A percentile compares a stretch with the other conserved stretches of the same genome.
Evolutionary conservation across 306 rosid species (phyloP).

Genomic region (Gastrolobium villosum): DNA sequence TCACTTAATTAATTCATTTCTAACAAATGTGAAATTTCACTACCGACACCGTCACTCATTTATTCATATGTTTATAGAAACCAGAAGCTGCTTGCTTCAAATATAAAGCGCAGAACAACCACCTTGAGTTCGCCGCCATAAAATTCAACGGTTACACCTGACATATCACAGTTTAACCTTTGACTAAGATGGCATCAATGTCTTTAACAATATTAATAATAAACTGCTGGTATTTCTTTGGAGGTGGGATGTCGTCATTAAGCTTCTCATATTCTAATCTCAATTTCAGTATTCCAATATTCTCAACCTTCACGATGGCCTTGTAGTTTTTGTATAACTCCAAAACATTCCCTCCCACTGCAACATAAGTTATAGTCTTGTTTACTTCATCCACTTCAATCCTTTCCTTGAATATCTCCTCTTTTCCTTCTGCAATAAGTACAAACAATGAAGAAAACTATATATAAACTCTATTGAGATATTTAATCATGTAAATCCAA

Average conservation of each 20-base stretch:
- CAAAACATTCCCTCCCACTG: constrained; percentile 45
- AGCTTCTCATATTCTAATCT: constrained; percentile 47
- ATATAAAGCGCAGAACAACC: no score
- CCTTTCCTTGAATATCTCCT: constrained; percentile 42
- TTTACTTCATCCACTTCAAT: constrained; percentile 41
- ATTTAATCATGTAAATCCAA: no score
- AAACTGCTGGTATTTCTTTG: constrained; percentile 45
- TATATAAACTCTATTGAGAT: neutral
- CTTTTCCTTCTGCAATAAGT: constrained; percentile 36
- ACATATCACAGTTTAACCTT: constrained; percentile 23
- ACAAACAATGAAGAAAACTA: neutral
- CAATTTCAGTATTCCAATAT: constrained; percentile 14
- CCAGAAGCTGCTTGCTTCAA: no score
- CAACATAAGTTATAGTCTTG: constrained; percentile 42
- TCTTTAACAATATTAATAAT: constrained; percentile 38
- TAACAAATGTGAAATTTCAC: no score
- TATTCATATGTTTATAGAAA: no score
- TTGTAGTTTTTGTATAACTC: constrained; percentile 41
- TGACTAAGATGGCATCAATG: constrained; percentile 40
- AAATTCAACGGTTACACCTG: no score
- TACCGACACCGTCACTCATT: no score
- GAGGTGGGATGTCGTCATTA: constrained; percentile 24
- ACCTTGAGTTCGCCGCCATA: no score
- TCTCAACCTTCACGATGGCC: constrained; percentile 42
- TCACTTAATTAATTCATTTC: no score